These are phyloP conservation scores for Mycena filopes DNA, from an alignment of 768 basidiomycete species.

Conservation along the genomic window DNA sequence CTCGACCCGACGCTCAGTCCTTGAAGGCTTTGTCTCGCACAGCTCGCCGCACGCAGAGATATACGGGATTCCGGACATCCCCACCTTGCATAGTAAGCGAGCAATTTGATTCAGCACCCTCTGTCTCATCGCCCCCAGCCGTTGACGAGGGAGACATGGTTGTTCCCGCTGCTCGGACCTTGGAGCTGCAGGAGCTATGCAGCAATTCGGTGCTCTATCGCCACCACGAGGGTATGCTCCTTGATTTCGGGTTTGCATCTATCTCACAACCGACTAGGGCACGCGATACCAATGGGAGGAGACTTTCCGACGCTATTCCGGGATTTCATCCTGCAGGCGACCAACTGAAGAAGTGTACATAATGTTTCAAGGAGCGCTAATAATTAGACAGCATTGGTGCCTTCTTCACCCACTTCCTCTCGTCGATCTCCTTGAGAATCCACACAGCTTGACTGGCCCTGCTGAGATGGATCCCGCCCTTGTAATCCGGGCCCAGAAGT, in stretches of 20 bases:
- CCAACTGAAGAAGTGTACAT: no score
- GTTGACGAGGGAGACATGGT: slow-evolving; percentile 33
- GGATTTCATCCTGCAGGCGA: slow-evolving; percentile 34
- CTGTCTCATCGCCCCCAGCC: slow-evolving; percentile 12
- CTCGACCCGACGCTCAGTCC: neutral
- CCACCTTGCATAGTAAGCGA: slow-evolving; percentile 35
- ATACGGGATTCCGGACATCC: slow-evolving; percentile 35
- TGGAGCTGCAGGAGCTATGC: slow-evolving; percentile 35
- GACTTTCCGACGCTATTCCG: slow-evolving; percentile 31
- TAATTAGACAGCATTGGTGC: slow-evolving; percentile 16
- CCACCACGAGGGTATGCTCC: slow-evolving; percentile 33
- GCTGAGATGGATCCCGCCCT: slow-evolving; percentile 2
- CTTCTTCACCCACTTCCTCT: slow-evolving; percentile 18
- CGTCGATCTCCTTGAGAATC: slow-evolving; percentile 23
- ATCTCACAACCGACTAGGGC: slow-evolving; percentile 16
- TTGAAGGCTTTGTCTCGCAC: slow-evolving; percentile 34
- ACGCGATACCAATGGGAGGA: slow-evolving; percentile 33
- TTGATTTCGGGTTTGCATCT: neutral
- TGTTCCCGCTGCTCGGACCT: slow-evolving; percentile 29
- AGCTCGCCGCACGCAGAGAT: slow-evolving; percentile 34
- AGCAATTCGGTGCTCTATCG: slow-evolving; percentile 27
- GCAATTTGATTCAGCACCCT: neutral
- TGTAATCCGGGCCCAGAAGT: slow-evolving; percentile 10
- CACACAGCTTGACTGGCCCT: slow-evolving; percentile 17
- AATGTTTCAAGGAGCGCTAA: neutral